Percentiles rank a stretch among this genome's conserved stretches.
Evolutionary conservation across 768 basidiomycete species (phyloP).

Genomic region (Trametes cingulata): DNA sequence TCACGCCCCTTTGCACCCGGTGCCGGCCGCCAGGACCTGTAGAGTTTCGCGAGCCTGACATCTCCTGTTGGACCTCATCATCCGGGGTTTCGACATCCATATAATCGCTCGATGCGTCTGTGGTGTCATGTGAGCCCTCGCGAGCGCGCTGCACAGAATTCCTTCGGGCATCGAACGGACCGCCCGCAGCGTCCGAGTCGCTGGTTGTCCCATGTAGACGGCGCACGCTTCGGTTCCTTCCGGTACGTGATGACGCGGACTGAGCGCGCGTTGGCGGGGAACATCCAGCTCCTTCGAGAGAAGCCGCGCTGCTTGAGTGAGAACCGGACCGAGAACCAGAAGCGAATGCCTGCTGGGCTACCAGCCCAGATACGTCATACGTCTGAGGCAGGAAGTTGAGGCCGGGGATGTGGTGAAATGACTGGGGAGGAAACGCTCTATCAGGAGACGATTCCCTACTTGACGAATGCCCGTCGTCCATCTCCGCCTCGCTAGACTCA

Average conservation of each 20-base stretch:
- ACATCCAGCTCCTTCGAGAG: background rate
- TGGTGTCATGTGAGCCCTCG: background rate
- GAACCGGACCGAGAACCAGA: background rate
- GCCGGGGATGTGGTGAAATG: background rate
- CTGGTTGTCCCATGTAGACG: background rate
- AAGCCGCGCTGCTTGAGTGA: background rate
- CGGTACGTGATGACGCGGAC: background rate
- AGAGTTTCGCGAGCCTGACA: background rate
- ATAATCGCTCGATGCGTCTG: background rate
- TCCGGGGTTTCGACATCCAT: background rate
- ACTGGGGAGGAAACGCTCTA: background rate
- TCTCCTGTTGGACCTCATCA: background rate
- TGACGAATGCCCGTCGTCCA: constrained; percentile 1
- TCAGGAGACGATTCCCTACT: constrained; percentile 15
- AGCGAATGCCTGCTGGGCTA: background rate
- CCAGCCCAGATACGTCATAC: background rate
- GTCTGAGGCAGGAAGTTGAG: background rate
- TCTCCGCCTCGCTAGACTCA: constrained; percentile 17
- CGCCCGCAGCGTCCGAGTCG: background rate
- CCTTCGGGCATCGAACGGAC: background rate
- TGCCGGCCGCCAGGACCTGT: background rate
- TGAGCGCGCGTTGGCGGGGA: background rate
- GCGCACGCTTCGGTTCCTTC: background rate
- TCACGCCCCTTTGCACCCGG: background rate
- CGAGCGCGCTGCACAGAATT: background rate